phyloP scores from a whole-genome alignment of 2,329 filamentous ascomycete species.

The Pseudocercospora musae region DNA sequence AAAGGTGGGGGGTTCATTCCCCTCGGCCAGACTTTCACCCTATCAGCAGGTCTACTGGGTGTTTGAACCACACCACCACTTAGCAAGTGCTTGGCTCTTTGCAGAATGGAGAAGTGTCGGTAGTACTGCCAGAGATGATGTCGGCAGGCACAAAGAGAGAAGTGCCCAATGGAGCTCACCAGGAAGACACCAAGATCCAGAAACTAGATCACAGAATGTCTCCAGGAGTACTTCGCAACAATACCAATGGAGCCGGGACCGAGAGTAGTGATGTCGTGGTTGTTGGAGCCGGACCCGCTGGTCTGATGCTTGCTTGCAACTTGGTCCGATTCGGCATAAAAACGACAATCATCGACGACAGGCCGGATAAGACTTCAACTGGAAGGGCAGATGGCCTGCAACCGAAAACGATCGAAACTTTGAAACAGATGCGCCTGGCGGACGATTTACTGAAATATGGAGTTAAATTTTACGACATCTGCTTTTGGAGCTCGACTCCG shows the following conservation, averaged over 20 bases:
- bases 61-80: background rate
- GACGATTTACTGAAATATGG: constrained; percentile 64
- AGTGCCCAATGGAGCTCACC: background rate
- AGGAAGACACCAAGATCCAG: background rate
- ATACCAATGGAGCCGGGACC: background rate
- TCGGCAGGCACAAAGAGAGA: constrained; percentile 9
- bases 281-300: constrained; percentile 43
- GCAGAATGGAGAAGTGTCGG: constrained; percentile 2
- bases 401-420: constrained; percentile 74
- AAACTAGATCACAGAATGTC: constrained; percentile 16
- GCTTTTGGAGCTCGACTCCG: constrained; percentile 58
- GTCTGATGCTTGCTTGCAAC: constrained; percentile 47
- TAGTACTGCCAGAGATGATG: constrained; percentile 1
- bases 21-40: background rate
- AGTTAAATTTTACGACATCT: constrained; percentile 70
- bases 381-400: constrained; percentile 71
- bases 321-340: constrained; percentile 65
- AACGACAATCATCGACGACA: constrained; percentile 64
- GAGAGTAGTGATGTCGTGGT: constrained; percentile 25
- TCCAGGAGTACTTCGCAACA: constrained; percentile 5
- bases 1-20: background rate
- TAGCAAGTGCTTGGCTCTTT: background rate
- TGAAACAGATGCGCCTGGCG: constrained; percentile 70
- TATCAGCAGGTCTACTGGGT: background rate
- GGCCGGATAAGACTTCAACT: constrained; percentile 64